Percentiles rank a stretch among this genome's conserved stretches.
Evolutionary conservation across 306 rosid genomes (phyloP).

Genomic region (Mimosa pudica): DNA sequence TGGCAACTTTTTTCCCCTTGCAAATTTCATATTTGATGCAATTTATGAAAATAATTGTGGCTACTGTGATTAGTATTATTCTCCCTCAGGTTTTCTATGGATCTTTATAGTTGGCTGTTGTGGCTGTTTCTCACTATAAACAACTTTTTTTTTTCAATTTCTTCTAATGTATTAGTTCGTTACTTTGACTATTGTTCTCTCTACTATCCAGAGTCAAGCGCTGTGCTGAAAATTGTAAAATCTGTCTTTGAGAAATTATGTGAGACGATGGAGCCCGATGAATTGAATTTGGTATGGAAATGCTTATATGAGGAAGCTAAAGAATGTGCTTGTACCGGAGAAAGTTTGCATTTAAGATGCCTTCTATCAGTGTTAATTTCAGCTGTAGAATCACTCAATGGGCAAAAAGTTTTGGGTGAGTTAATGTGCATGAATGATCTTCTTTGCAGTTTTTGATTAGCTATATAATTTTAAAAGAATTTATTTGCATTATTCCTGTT

Average conservation of each 20-base stretch:
- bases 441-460: not conserved
- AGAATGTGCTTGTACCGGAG: conserved; percentile 42
- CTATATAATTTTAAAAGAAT: not conserved
- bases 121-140: conserved; percentile 25
- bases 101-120: conserved; percentile 14
- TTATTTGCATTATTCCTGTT: not conserved
- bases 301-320: conserved; percentile 57
- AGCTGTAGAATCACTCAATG: conserved; percentile 54
- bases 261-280: conserved; percentile 62
- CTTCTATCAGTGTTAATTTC: conserved; percentile 62
- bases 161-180: conserved; percentile 17
- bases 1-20: not conserved
- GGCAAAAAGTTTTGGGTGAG: conserved; percentile 71
- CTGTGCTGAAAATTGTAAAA: conserved; percentile 55
- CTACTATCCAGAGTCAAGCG: conserved; percentile 54
- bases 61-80: not conserved
- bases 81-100: conserved; percentile 13
- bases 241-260: conserved; percentile 61
- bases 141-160: conserved; percentile 8
- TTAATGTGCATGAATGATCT: conserved; percentile 2
- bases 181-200: conserved; percentile 28
- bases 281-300: conserved; percentile 66
- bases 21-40: not conserved
- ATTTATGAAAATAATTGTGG: not conserved
- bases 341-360: conserved; percentile 42